A percentile compares a stretch with the other conserved stretches of the same genome.
Conservation (phyloP, 139 green algal species). For the Picochlorum sp. region DNA sequence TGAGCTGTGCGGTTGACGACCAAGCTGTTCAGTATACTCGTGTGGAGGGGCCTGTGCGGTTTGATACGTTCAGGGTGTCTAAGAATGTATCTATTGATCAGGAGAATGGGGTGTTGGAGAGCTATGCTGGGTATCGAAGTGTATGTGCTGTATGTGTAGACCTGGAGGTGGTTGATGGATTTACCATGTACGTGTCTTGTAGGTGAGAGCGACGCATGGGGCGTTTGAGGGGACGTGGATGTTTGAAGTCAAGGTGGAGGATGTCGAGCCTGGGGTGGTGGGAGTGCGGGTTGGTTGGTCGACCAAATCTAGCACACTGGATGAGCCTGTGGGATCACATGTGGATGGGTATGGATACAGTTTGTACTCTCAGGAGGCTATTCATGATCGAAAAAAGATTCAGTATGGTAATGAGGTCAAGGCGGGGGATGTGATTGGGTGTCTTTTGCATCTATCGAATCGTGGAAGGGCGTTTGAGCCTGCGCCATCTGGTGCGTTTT, state of each 20-base stretch:
- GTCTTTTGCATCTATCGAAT: slow-evolving; percentile 37
- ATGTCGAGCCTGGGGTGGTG: slow-evolving; percentile 54
- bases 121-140: not conserved
- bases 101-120: not conserved
- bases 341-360: slow-evolving; percentile 58
- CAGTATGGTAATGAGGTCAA: slow-evolving; percentile 39
- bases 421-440: slow-evolving; percentile 49
- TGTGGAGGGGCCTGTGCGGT: not conserved
- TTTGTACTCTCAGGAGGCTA: slow-evolving; percentile 62
- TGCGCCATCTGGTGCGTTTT: not conserved
- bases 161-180: not conserved
- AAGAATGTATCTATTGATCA: not conserved
- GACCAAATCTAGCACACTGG: slow-evolving; percentile 60
- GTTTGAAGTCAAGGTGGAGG: slow-evolving; percentile 54
- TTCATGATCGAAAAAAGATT: slow-evolving; percentile 37
- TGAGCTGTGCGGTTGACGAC: too few relatives aligned
- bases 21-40: not conserved
- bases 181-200: not conserved
- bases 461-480: slow-evolving; percentile 21
- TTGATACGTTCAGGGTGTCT: not conserved
- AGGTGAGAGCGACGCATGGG: slow-evolving; percentile 56
- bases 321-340: slow-evolving; percentile 68
- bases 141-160: not conserved
- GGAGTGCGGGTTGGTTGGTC: slow-evolving; percentile 67
- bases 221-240: slow-evolving; percentile 56